These are phyloP conservation scores for Rhodamnia argentea DNA, from an alignment of 345 rosid species.

Conservation along the genomic window DNA sequence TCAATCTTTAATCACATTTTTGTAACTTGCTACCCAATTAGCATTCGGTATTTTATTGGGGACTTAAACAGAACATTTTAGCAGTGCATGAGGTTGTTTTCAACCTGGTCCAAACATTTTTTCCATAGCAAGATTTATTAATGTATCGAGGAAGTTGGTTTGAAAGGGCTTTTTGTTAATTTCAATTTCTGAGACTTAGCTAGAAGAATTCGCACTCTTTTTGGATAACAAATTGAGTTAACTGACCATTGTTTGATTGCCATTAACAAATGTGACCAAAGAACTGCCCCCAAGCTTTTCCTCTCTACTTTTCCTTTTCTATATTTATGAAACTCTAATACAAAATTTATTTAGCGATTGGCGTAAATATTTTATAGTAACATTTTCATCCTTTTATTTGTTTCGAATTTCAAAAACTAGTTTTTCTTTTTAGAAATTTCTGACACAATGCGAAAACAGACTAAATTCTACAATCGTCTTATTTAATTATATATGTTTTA, in stretches of 20 bases:
- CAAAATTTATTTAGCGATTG: not conserved
- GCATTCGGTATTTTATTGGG: not conserved
- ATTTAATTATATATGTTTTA: too few species aligned
- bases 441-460: not conserved
- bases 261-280: too few species aligned
- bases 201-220: too few species aligned
- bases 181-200: too few species aligned
- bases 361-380: not conserved
- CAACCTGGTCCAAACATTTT: not conserved
- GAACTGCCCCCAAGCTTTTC: too few species aligned
- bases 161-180: too few species aligned
- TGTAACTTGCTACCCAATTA: not conserved
- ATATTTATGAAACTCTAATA: not conserved
- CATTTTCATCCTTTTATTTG: not conserved
- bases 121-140: not conserved
- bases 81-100: not conserved
- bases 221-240: too few species aligned
- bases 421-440: not conserved
- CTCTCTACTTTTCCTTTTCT: too few species aligned
- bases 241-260: too few species aligned
- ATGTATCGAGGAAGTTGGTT: not conserved
- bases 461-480: not conserved
- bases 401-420: too few species aligned
- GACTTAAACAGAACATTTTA: not conserved
- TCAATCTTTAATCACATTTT: too few species aligned